Evolutionary conservation across 2,329 filamentous ascomycete species (phyloP), one percentile per base, ranked within the genome.

Genomic region (Colletotrichum neosansevieriae): DNA sequence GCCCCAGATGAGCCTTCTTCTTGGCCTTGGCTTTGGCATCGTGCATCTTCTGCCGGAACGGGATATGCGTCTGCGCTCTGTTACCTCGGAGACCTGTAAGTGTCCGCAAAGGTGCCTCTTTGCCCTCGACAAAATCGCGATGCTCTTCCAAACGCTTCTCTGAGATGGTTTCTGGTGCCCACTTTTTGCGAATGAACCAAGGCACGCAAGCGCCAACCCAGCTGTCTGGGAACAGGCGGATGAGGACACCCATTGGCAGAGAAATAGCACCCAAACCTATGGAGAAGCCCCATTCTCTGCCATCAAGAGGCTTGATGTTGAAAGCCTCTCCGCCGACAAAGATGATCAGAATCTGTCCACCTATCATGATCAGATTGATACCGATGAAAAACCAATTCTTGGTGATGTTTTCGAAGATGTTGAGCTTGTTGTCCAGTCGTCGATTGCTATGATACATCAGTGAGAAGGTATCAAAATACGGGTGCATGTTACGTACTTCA

Each of bases 381-480:
- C 83, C 83, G 34, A 94, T 85, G 82, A 97, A 97, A 84, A 94
- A 96, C 75, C 86, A 89, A 77, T 97, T 97, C 73, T 85, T 86
- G 19, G 87, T 85, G 65, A 97, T 88, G 63, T 92, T 92, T 78
- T 97, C 93, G 67, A 97, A 93, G 65, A 97, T 91, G 78, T 97
- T 97, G 82, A 96, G 90, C 64, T 88, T 89, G 79, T 97, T 97
- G 79, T 97, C 94, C 15, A 97, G 86, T 13, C 92, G 91, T 63
- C 92, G 91, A 81, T 94, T 95, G 82, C 83, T 86, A 19, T n/a
- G 19, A 71, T 76, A 29, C 6, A 29, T 7, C 70, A 76, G 76
- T 74, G 72, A 24, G 81, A 78, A 84, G 81, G 2, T 3, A 17
- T 13, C 0, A 4, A 42, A 40, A n/a, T 12, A 3, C 21, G 2